Evolutionary conservation across 2,329 filamentous ascomycete species (phyloP), one percentile per base, ranked within the genome.

Genomic region (Fusarium denticulatum): DNA sequence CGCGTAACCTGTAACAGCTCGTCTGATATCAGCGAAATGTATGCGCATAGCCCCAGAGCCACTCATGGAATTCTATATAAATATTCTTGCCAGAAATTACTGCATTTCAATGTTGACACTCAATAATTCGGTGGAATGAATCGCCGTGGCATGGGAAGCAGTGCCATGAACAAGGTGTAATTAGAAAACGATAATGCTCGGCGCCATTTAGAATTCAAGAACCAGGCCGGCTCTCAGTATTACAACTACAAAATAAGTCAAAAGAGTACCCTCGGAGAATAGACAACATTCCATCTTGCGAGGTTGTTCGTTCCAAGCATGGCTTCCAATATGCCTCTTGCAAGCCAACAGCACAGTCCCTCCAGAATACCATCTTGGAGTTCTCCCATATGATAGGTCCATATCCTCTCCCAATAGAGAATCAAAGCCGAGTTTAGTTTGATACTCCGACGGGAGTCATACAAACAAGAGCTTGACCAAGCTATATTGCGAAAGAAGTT

Each of bases 31-130:
- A 18, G 10, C 22, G 6, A n/a, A 15, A 32, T 18, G 16, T 2
- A 52, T 52, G 32, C 32, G 20, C 32, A 26, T 32, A 36, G 32
- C n/a, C 49, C 15, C 13, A 24, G 14, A 15, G 14, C 7, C 14
- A 34, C 9, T 0, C 6, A 0, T 18, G 1, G 3, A 11, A 15
- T 52, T 14, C 16, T 7, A 9, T 20, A 9, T 6, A 10, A 4
- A 10, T 12, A 5, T 14, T 46, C 6, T 22, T 22, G 12, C 1
- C 18, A 28, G 13, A 8, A 4, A 11, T 7, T 2, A 10, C 12
- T 49, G 14, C 28, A 4, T n/a, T 30, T n/a, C 28, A 30, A 11
- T 8, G 5, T 16, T 12, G 11, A 9, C 11, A 9, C 26, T 26
- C 1, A 5, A 18, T 4, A 8, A 18, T 6, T 4, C 18, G 10